phyloP scores from a whole-genome alignment of 208 protist species.

The Balamuthia mandrillaris region DNA sequence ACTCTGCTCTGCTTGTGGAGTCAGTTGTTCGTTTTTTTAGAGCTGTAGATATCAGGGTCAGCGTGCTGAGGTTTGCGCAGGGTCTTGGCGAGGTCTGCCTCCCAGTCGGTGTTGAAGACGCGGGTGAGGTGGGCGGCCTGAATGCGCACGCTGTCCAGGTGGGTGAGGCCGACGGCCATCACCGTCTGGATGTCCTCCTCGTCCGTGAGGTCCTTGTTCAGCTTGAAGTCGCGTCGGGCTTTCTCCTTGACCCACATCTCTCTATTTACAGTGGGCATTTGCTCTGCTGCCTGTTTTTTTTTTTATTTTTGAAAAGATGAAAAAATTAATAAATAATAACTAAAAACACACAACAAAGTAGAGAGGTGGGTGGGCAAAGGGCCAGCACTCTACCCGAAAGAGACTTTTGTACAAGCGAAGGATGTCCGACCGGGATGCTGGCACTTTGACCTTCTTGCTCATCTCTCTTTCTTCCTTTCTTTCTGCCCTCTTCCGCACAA shows the following conservation, averaged over 20 bases:
- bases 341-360: background rate
- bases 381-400: background rate
- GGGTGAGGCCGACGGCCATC: background rate
- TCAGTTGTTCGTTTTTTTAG: too few species aligned
- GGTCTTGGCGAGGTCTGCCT: slow-evolving; percentile 7
- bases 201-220: slow-evolving; percentile 3
- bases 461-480: too few species aligned
- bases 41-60: too few species aligned
- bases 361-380: background rate
- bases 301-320: too few species aligned
- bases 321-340: too few species aligned
- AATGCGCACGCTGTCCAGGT: slow-evolving; percentile 1
- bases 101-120: slow-evolving; percentile 26
- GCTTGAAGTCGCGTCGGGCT: background rate
- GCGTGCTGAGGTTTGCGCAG: too few species aligned
- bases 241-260: background rate
- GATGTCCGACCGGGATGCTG: background rate
- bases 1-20: too few species aligned
- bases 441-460: too few species aligned
- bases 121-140: slow-evolving; percentile 1
- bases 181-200: slow-evolving; percentile 1
- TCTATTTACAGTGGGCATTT: background rate
- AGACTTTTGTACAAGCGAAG: slow-evolving; percentile 11
- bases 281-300: slow-evolving; percentile 5
- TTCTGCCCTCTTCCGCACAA: too few species aligned